These are phyloP conservation scores for Clohesyomyces aquaticus DNA, from an alignment of 495 filamentous ascomycete species.

Conservation along the genomic window DNA sequence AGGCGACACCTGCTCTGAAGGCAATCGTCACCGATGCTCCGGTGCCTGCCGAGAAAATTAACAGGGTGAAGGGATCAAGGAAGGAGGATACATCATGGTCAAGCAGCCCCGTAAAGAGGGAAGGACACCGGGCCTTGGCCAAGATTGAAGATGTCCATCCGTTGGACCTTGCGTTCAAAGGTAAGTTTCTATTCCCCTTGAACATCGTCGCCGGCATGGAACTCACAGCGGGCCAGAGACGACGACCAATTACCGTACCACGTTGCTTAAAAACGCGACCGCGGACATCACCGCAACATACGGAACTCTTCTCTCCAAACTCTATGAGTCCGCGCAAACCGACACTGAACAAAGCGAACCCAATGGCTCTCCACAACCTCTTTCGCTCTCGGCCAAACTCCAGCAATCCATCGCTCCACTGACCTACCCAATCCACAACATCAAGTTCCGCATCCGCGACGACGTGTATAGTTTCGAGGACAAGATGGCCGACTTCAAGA, in stretches of 20 bases:
- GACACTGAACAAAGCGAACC: not conserved
- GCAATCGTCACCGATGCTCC: not conserved
- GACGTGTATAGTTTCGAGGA: slow-evolving; percentile 17
- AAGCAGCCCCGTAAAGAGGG: slow-evolving; percentile 13
- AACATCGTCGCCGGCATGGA: no score
- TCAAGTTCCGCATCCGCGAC: no score
- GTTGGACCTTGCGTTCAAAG: slow-evolving; percentile 21
- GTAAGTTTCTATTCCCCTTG: no score
- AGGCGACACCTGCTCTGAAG: not conserved
- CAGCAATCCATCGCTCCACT: not conserved
- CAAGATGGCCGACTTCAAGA: slow-evolving; percentile 4
- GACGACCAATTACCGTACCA: slow-evolving; percentile 26
- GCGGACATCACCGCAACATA: slow-evolving; percentile 11
- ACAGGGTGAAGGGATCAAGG: not conserved
- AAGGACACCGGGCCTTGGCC: not conserved
- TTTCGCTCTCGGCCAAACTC: not conserved
- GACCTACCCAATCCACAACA: not conserved
- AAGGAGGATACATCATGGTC: not conserved
- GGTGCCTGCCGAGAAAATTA: not conserved
- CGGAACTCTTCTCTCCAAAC: slow-evolving; percentile 10
- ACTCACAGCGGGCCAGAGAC: no score
- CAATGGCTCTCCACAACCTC: not conserved
- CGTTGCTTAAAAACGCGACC: slow-evolving; percentile 5
- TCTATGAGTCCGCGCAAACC: slow-evolving; percentile 3
- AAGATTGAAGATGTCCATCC: slow-evolving; percentile 10